A percentile compares a stretch with the other conserved stretches of the same genome.
phyloP scores from a whole-genome alignment of 495 filamentous ascomycete genomes.

The Podospora didyma region DNA sequence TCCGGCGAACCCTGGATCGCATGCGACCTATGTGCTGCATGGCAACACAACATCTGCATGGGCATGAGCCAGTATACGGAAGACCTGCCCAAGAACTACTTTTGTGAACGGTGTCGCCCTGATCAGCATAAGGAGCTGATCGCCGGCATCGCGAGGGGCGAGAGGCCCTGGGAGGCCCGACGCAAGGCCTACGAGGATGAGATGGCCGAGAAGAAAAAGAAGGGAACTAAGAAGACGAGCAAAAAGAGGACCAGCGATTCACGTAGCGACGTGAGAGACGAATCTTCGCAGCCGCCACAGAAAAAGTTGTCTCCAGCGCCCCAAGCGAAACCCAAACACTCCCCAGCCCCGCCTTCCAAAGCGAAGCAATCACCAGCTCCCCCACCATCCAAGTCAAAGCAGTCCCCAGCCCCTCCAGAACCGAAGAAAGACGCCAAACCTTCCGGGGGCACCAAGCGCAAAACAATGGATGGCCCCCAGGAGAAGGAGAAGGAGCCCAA shows the following conservation, averaged over 20 bases:
- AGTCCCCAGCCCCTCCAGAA: too few species aligned
- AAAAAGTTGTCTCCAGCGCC: conserved; percentile 37
- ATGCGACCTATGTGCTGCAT: conserved; percentile 85
- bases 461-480: conserved; percentile 40
- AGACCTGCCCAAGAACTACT: conserved; percentile 73
- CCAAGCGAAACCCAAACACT: not conserved
- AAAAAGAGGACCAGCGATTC: conserved; percentile 47
- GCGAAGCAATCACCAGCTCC: conserved; percentile 14
- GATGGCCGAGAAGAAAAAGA: conserved; percentile 38
- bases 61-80: conserved; percentile 73
- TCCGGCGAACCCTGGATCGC: conserved; percentile 82
- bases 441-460: conserved; percentile 32
- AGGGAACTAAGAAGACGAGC: conserved; percentile 44
- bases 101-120: conserved; percentile 84
- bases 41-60: conserved; percentile 98
- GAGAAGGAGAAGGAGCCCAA: conserved; percentile 39
- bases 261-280: too few species aligned
- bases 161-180: conserved; percentile 79
- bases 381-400: conserved; percentile 21
- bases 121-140: conserved; percentile 75
- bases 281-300: conserved; percentile 29
- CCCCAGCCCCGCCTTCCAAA: not conserved
- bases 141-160: conserved; percentile 67
- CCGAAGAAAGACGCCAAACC: conserved; percentile 36
- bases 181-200: conserved; percentile 49